Percentiles rank a stretch among this genome's conserved stretches.
phyloP scores from a whole-genome alignment of 805 yeast species.

The Aciculoconidium aculeatum region DNA sequence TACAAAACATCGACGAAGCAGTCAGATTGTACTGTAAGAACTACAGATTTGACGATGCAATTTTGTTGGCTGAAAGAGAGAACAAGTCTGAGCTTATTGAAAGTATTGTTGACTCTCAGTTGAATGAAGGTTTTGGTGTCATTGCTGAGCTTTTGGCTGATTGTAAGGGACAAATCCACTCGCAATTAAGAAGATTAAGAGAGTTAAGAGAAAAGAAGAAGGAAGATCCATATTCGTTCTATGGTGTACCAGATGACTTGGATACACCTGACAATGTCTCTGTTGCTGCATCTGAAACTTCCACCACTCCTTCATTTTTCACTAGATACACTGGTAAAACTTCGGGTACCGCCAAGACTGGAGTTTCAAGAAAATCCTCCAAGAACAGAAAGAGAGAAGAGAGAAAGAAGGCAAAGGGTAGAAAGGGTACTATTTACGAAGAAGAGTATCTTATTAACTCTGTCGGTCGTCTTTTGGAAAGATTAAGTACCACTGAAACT shows the following conservation, averaged over 20 bases:
- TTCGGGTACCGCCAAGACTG: constrained; percentile 91
- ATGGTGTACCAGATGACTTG: constrained; percentile 52
- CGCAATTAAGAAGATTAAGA: constrained; percentile 79
- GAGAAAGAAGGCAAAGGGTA: constrained; percentile 92
- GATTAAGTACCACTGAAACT: constrained; percentile 64
- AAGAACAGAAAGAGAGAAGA: constrained; percentile 94
- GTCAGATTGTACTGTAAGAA: constrained; percentile 67
- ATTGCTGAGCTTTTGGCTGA: constrained; percentile 91
- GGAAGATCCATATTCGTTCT: constrained; percentile 81
- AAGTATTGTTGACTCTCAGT: constrained; percentile 59
- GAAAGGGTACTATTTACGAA: constrained; percentile 95
- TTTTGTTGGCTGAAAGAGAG: constrained; percentile 51
- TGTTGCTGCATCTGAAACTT: constrained; percentile 88
- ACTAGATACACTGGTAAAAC: constrained; percentile 97
- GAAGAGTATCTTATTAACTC: constrained; percentile 91
- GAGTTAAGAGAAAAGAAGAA: constrained; percentile 80
- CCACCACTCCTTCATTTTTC: constrained; percentile 87
- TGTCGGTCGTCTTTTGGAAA: constrained; percentile 79
- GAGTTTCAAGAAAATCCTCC: constrained; percentile 87
- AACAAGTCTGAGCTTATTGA: constrained; percentile 43
- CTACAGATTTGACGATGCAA: constrained; percentile 69
- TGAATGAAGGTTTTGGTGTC: constrained; percentile 83
- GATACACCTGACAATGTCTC: constrained; percentile 93
- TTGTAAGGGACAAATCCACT: constrained; percentile 75
- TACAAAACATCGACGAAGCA: constrained; percentile 58